Evolutionary conservation across 2,329 filamentous ascomycete species (phyloP), one percentile per base, ranked within the genome.

Genomic region (Capronia epimyces): DNA sequence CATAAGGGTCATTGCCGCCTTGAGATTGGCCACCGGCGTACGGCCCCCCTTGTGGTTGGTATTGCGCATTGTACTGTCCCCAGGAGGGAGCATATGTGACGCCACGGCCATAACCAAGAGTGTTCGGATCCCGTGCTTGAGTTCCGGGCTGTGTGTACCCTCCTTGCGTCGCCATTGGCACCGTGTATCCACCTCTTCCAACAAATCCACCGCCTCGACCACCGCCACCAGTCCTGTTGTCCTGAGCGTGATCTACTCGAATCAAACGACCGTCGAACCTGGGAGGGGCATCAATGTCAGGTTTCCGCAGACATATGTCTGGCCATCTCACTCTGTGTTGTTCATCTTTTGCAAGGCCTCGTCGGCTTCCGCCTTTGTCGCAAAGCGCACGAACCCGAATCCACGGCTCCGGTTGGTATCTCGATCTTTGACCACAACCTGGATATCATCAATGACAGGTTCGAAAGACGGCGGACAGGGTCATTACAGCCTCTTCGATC

Each of bases 371-470:
- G 50, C 59, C 3, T 69, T 68, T 43, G 53, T 67, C 45, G 81
- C 74, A 73, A 91, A 98, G 63, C 90, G 87, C 58, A 98, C 91
- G 70, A 97, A 97, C 42, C 93, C 93, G 69, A 97, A 98, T 55
- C 93, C 93, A 70, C 93, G 88, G 78, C 90, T 96, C 70, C 91
- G 89, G 64, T 89, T 87, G 65, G 91, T 96, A 68, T 97, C 91
- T 65, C 90, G 88, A 71, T 98, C 91, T 76, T 95, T 97, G 65
- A 97, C 90, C 62, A 98, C 91, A 57, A 95, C 87, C 91, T 97
- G 65, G 43, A 50, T 41, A 27, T 55, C 43, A 57, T 63, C 43
- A 53, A 57, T 53, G 58, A 56, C 55, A 20, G 4, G 43, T 50
- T 41, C 50, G 53, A 29, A 54, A 61, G 21, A 24, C 22, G n/a